phyloP scores from a whole-genome alignment of 768 basidiomycete genomes.

The Crassisporium funariophilum region DNA sequence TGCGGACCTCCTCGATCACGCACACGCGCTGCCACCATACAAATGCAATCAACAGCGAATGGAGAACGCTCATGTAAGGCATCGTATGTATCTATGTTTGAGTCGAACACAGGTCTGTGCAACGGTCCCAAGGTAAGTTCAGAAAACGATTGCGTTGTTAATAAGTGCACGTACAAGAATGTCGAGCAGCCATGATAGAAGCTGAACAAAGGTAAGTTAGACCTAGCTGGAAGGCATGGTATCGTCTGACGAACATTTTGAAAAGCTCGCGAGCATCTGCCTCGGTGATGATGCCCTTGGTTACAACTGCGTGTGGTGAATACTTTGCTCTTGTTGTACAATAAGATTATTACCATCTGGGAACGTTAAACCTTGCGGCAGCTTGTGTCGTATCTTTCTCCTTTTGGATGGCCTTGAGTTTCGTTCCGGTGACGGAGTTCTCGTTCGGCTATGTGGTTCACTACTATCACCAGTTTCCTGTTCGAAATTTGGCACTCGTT shows the following conservation, averaged over 20 bases:
- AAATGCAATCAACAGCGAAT: slow-evolving; percentile 90
- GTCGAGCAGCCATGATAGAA: slow-evolving; percentile 92
- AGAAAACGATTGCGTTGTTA: background rate
- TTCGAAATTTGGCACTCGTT: slow-evolving; percentile 3
- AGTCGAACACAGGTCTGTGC: slow-evolving; percentile 78
- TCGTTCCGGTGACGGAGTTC: slow-evolving; percentile 73
- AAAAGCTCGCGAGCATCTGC: slow-evolving; percentile 86
- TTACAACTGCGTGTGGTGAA: slow-evolving; percentile 60
- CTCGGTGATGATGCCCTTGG: slow-evolving; percentile 79
- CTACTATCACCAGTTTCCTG: slow-evolving; percentile 80
- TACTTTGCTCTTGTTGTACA: slow-evolving; percentile 2
- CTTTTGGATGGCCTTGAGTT: slow-evolving; percentile 70
- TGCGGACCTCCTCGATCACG: slow-evolving; percentile 86
- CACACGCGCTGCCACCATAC: slow-evolving; percentile 90
- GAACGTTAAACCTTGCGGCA: slow-evolving; percentile 59
- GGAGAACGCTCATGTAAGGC: slow-evolving; percentile 86
- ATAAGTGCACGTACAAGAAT: slow-evolving; percentile 27
- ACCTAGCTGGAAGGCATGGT: slow-evolving; percentile 3
- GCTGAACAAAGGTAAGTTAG: slow-evolving; percentile 38
- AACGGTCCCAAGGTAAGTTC: too few relatives aligned
- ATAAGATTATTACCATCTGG: slow-evolving; percentile 63
- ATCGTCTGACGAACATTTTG: slow-evolving; percentile 60
- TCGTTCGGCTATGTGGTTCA: slow-evolving; percentile 73
- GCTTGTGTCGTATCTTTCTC: slow-evolving; percentile 69
- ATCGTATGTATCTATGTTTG: slow-evolving; percentile 81